Evolutionary conservation across 306 rosid species (phyloP), one percentile per base, ranked within the genome.

Genomic region (Cicer bijugum): DNA sequence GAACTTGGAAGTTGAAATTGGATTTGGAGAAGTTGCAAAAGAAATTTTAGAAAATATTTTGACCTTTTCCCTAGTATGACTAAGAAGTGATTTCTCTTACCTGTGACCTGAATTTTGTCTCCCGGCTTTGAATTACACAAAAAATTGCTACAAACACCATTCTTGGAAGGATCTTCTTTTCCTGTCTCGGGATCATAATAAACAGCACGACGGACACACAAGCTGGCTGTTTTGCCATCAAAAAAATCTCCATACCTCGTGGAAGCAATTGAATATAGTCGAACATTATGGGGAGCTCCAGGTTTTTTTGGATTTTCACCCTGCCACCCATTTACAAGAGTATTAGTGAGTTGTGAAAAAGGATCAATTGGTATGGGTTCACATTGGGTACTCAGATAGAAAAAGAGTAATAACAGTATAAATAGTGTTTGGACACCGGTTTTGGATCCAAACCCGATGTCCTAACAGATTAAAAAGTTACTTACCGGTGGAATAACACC

Each of bases 251-350:
- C 99, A 85, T 88, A 94, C 88, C 99, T 87, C 37, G 99, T 17
- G 40, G 99, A 94, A 66, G 99, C 99, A 81, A 94, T 94, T 7
- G 99, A 91, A 85, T 94, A 94, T 12, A 94, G 87, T 14, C 99
- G 89, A 57, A 94, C 99, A 86, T 89, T 94, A 60, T 94, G 71
- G 2, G 93, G 96, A 57, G n/a, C 16, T 48, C 99, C 96, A 1
- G 96, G 91, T 86, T 94, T 94, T 87, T 88, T 94, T 0, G 97
- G 99, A 86, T 91, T 94, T 76, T 89, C 91, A 67, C 99, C 99
- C 99, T 94, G 93, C 67, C 66, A 84, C 42, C 72, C 70, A 79
- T 42, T 39, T 8, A 61, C 78, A 77, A 53, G 47, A 69, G 40
- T 69, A 70, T 44, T 73, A 23, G 72, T 17, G 28, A 81, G 61